Conservation (phyloP, 129 eudicot species). For the Logfia minima region DNA sequence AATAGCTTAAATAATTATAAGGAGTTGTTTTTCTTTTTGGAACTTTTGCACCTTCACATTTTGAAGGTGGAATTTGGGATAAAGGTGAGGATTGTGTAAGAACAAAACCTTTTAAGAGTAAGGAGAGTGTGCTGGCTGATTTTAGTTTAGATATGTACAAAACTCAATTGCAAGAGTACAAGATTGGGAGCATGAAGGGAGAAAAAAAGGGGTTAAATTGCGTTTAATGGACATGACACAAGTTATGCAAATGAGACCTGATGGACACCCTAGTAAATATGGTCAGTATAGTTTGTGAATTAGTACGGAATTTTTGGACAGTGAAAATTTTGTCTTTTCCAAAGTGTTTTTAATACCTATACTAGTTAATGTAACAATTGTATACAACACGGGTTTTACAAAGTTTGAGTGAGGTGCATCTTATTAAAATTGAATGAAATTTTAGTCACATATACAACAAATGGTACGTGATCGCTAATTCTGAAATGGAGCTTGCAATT, state of each 20-base stretch:
- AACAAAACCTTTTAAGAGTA: constrained; percentile 25
- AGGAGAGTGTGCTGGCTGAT: constrained; percentile 40
- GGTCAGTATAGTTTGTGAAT: constrained; percentile 21
- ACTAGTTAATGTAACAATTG: too few relatives aligned
- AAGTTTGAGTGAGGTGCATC: too few relatives aligned
- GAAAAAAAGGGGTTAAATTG: constrained; percentile 42
- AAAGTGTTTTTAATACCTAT: too few relatives aligned
- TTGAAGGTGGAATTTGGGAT: constrained; percentile 75
- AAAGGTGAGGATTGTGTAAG: constrained; percentile 69
- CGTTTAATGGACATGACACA: constrained; percentile 57
- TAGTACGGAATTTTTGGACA: too few relatives aligned
- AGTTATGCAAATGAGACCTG: constrained; percentile 68
- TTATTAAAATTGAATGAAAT: too few relatives aligned
- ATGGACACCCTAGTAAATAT: constrained; percentile 82
- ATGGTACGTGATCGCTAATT: too few relatives aligned
- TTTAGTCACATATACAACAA: too few relatives aligned
- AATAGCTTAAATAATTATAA: constrained; percentile 38
- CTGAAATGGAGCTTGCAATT: too few relatives aligned
- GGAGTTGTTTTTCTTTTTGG: constrained; percentile 51
- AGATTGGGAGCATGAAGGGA: constrained; percentile 46
- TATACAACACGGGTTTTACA: too few relatives aligned
- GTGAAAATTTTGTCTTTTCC: too few relatives aligned
- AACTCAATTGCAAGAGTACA: constrained; percentile 62
- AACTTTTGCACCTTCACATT: constrained; percentile 73
- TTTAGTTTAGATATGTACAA: constrained; percentile 51